phyloP scores from a whole-genome alignment of 2,329 filamentous ascomycete species.

The Ophiostoma sp. region DNA sequence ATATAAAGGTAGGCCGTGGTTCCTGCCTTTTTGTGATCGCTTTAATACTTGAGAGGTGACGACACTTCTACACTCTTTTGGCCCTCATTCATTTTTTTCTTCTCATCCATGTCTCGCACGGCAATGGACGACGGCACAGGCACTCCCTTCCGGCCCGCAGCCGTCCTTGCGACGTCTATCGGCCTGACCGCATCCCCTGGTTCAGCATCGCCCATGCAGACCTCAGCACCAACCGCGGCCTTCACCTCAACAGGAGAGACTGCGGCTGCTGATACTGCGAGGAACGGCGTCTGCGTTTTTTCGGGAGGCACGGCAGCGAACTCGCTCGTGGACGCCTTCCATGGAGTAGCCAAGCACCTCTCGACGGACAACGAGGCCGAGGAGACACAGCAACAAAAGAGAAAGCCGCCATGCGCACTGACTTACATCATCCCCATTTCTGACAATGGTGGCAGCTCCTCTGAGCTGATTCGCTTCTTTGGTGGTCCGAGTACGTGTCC shows the following conservation, averaged over 20 bases:
- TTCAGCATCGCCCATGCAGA: conserved; percentile 10
- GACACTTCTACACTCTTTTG: neutral
- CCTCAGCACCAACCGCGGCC: neutral
- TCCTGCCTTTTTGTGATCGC: neutral
- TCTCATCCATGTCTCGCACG: neutral
- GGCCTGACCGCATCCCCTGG: conserved; percentile 13
- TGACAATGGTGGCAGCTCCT: conserved; percentile 93
- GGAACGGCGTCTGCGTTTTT: conserved; percentile 74
- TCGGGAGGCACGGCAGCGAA: conserved; percentile 95
- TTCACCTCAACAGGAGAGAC: neutral
- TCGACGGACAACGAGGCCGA: neutral
- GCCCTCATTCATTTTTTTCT: neutral
- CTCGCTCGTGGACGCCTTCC: conserved; percentile 88
- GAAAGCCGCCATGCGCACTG: conserved; percentile 60
- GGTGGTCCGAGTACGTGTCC: conserved; percentile 75
- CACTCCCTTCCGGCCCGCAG: conserved; percentile 23
- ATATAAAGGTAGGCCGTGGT: neutral
- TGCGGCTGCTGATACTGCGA: neutral
- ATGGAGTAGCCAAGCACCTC: conserved; percentile 49
- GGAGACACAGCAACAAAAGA: conserved; percentile 42
- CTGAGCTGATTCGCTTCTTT: conserved; percentile 90
- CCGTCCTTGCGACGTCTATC: conserved; percentile 1
- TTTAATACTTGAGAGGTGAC: neutral
- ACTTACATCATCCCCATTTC: conserved; percentile 93
- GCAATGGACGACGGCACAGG: conserved; percentile 27